Conservation (phyloP, 164 flowering plant genomes). For the Dillenia suffruticosa region DNA sequence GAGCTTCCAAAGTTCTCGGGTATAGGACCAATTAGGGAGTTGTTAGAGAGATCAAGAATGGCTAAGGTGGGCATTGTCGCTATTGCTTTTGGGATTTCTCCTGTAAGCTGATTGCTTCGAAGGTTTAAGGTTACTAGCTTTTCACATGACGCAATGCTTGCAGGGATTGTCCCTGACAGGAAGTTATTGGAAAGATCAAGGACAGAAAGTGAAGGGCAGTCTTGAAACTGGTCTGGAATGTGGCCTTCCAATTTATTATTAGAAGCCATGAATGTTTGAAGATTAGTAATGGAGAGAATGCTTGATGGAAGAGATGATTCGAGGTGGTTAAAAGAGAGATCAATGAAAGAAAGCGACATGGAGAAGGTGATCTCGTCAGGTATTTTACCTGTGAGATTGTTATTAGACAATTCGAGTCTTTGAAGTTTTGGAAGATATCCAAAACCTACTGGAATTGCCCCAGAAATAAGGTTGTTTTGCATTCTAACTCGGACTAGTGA, state of each 20-base stretch:
- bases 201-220: slow-evolving; percentile 29
- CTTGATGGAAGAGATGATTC: slow-evolving; percentile 48
- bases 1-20: slow-evolving; percentile 53
- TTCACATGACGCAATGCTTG: slow-evolving; percentile 40
- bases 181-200: slow-evolving; percentile 52
- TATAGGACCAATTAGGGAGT: slow-evolving; percentile 38
- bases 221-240: slow-evolving; percentile 57
- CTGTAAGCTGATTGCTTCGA: slow-evolving; percentile 61
- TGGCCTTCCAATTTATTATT: slow-evolving; percentile 51
- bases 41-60: slow-evolving; percentile 60
- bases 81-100: slow-evolving; percentile 52
- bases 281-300: slow-evolving; percentile 45
- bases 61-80: slow-evolving; percentile 49
- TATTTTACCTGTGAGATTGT: slow-evolving; percentile 43
- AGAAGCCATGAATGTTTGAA: slow-evolving; percentile 43
- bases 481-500: slow-evolving; percentile 45
- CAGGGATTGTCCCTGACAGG: slow-evolving; percentile 53
- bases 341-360: slow-evolving; percentile 37
- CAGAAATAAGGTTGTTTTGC: slow-evolving; percentile 53
- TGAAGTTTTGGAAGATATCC: slow-evolving; percentile 49
- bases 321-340: slow-evolving; percentile 52
- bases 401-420: slow-evolving; percentile 54
- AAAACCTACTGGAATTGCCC: slow-evolving; percentile 52
- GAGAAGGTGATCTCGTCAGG: slow-evolving; percentile 19
- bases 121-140: slow-evolving; percentile 52